Evolutionary conservation across 306 rosid genomes (phyloP).

Genomic region (Medicago ruthenica): DNA sequence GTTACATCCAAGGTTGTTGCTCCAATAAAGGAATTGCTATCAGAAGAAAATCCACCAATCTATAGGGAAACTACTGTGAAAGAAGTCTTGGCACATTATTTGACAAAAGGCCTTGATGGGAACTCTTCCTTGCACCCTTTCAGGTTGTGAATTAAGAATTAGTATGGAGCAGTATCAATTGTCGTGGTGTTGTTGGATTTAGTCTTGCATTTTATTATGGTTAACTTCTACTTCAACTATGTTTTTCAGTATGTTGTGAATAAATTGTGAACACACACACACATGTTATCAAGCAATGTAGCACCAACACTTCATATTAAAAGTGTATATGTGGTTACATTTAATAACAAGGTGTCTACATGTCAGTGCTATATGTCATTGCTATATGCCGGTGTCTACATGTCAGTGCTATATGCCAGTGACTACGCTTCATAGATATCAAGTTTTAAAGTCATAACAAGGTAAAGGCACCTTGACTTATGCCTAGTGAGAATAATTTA

Average conservation of each 20-base stretch:
- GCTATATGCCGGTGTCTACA: not conserved
- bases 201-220: not conserved
- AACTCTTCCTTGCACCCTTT: not conserved
- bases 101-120: not conserved
- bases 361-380: too few species aligned
- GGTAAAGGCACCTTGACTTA: not conserved
- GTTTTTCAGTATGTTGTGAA: not conserved
- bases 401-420: too few species aligned
- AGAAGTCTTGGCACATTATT: not conserved
- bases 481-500: not conserved
- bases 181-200: not conserved
- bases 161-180: not conserved
- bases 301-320: not conserved
- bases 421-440: too few species aligned
- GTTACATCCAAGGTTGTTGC: not conserved
- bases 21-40: not conserved
- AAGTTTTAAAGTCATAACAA: not conserved
- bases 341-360: not conserved
- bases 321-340: not conserved
- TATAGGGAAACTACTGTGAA: not conserved
- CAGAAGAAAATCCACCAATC: not conserved
- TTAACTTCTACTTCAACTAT: not conserved
- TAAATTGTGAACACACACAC: not conserved
- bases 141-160: not conserved
- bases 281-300: not conserved